These are phyloP conservation scores for Colletotrichum endophyticum DNA, from an alignment of 2,329 filamentous ascomycete genomes.

Conservation along the genomic window DNA sequence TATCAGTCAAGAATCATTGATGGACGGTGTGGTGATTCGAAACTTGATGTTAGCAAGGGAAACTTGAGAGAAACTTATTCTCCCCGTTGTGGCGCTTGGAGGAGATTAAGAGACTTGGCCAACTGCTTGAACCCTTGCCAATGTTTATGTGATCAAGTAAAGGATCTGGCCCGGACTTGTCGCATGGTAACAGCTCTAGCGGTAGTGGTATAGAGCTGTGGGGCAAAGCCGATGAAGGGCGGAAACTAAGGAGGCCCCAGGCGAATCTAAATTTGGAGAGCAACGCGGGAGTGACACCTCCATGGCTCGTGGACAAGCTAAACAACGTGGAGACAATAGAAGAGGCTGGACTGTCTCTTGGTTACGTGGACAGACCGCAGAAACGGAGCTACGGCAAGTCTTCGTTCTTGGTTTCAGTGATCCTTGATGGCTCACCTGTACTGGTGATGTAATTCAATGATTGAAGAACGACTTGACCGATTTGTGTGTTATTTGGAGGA, in stretches of 20 bases:
- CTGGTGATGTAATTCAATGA: too few relatives aligned
- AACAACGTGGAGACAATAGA: neutral
- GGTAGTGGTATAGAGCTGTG: neutral
- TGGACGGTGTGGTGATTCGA: rapidly evolving
- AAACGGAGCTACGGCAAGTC: neutral
- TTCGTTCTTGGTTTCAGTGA: neutral
- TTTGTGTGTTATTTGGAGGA: rapidly evolving
- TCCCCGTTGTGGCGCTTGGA: neutral
- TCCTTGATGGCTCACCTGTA: neutral
- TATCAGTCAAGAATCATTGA: rapidly evolving
- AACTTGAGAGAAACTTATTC: rapidly evolving
- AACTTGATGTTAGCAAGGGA: rapidly evolving
- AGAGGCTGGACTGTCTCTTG: neutral
- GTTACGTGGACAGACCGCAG: neutral
- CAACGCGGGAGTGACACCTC: neutral
- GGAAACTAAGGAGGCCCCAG: neutral
- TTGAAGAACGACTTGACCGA: too few relatives aligned
- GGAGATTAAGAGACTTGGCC: rapidly evolving
- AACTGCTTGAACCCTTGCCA: neutral
- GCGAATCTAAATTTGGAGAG: neutral
- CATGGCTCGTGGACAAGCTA: neutral
- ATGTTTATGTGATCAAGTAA: neutral
- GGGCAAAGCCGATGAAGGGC: neutral
- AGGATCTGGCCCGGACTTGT: neutral
- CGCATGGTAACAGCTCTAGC: neutral